Evolutionary conservation across 768 basidiomycete species (phyloP).

Genomic region (Wakefieldia striispora): DNA sequence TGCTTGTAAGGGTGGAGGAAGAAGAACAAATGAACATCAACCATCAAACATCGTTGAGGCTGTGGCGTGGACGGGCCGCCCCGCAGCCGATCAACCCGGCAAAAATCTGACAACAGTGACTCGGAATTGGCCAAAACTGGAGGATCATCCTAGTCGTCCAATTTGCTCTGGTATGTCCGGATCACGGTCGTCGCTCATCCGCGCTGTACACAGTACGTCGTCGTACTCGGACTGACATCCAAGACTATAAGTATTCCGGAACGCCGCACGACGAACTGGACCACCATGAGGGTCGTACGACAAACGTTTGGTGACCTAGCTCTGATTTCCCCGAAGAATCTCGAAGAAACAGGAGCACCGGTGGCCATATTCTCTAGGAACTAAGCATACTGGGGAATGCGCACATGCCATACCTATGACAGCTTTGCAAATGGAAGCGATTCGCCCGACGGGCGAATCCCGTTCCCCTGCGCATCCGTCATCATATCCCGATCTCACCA

Average conservation of each 20-base stretch:
- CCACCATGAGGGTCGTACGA: too few species aligned
- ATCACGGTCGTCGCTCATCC: slow-evolving; percentile 6
- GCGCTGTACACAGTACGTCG: slow-evolving; percentile 6
- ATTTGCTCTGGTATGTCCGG: neutral
- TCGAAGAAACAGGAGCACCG: neutral
- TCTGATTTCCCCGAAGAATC: slow-evolving; percentile 1
- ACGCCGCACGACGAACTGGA: neutral
- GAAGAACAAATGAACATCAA: neutral
- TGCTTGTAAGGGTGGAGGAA: slow-evolving; percentile 5
- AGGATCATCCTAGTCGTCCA: slow-evolving; percentile 7
- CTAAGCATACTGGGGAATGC: neutral
- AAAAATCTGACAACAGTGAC: too few species aligned
- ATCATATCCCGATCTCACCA: slow-evolving; percentile 1
- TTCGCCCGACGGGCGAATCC: slow-evolving; percentile 12
- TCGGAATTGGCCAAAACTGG: neutral
- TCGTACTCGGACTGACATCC: neutral
- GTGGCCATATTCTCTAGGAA: slow-evolving; percentile 1
- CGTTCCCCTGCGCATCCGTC: slow-evolving; percentile 5
- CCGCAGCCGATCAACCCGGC: slow-evolving; percentile 17
- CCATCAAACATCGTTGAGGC: slow-evolving; percentile 7
- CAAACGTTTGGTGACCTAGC: neutral
- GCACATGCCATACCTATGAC: too few species aligned
- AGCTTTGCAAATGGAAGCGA: slow-evolving; percentile 9
- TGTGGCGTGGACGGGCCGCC: slow-evolving; percentile 12
- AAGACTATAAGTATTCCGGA: neutral